Evolutionary conservation across 2,329 filamentous ascomycete species (phyloP).

Genomic region (Dothistroma septosporum): DNA sequence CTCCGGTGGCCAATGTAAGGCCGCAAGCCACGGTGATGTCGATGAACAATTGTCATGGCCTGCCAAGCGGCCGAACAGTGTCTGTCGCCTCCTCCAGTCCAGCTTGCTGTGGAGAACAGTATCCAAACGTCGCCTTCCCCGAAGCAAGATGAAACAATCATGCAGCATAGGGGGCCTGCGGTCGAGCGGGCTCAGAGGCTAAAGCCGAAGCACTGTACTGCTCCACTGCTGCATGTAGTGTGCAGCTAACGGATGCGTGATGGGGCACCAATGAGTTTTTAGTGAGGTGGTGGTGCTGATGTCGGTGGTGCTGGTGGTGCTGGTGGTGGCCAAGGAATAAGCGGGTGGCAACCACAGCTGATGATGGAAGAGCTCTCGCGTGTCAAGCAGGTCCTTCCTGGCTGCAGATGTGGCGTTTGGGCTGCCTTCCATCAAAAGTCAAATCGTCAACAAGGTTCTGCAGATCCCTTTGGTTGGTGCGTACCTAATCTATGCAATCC

Average conservation of each 20-base stretch:
- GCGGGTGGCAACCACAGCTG: not conserved
- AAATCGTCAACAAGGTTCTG: not conserved
- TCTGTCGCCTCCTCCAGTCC: not conserved
- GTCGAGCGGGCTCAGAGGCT: not conserved
- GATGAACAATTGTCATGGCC: not conserved
- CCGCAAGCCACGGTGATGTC: not conserved
- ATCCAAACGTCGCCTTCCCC: not conserved
- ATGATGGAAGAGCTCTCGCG: not conserved
- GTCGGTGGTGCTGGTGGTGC: no score
- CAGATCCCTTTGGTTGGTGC: slow-evolving; percentile 7
- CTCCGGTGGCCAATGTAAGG: not conserved
- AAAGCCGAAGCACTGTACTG: not conserved
- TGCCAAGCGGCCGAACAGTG: not conserved
- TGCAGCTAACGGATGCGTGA: not conserved
- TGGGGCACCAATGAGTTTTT: not conserved
- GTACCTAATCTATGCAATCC: not conserved
- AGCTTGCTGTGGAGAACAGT: not conserved
- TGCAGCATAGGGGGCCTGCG: not conserved
- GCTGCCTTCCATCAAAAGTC: not conserved
- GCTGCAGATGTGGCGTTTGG: not conserved
- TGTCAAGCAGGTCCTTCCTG: not conserved
- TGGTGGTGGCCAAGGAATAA: not conserved
- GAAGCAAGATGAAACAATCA: not conserved
- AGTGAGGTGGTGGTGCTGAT: not conserved
- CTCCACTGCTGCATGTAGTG: not conserved